phyloP scores from a whole-genome alignment of 2,329 filamentous ascomycete genomes.

The Cladophialophora chaetospira region DNA sequence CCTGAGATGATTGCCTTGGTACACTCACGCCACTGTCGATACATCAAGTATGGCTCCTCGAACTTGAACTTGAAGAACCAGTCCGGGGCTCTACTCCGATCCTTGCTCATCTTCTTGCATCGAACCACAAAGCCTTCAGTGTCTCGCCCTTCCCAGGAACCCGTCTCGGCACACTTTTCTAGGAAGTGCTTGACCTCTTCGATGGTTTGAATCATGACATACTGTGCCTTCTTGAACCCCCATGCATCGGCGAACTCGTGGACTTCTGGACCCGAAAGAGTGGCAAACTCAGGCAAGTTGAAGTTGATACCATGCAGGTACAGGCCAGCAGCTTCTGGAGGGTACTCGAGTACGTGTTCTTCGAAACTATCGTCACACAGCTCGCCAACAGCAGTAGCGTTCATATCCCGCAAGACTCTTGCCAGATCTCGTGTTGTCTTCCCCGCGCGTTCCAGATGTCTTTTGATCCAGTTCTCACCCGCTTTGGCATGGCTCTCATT shows the following conservation, averaged over 20 bases:
- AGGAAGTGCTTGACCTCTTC: slow-evolving; percentile 76
- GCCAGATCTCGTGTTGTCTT: slow-evolving; percentile 80
- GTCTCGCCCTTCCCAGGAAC: slow-evolving; percentile 85
- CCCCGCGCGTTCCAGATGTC: slow-evolving; percentile 74
- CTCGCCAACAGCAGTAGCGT: slow-evolving; percentile 92
- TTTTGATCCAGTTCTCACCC: slow-evolving; percentile 79
- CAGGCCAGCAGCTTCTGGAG: slow-evolving; percentile 77
- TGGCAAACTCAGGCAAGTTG: slow-evolving; percentile 89
- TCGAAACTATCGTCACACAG: slow-evolving; percentile 96
- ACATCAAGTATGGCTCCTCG: slow-evolving; percentile 98
- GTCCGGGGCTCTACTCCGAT: slow-evolving; percentile 61
- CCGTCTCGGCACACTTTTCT: slow-evolving; percentile 81
- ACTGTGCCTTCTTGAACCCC: slow-evolving; percentile 89
- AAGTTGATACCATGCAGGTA: slow-evolving; percentile 96
- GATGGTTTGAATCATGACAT: slow-evolving; percentile 75
- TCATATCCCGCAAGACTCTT: slow-evolving; percentile 71
- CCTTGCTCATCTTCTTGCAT: slow-evolving; percentile 66
- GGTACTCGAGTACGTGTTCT: slow-evolving; percentile 93
- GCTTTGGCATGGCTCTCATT: slow-evolving; percentile 79
- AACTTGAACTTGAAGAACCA: slow-evolving; percentile 99
- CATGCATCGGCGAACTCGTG: slow-evolving; percentile 87
- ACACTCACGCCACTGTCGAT: slow-evolving; percentile 96
- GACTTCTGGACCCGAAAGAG: slow-evolving; percentile 79
- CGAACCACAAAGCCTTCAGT: slow-evolving; percentile 97
- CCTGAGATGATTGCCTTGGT: slow-evolving; percentile 85